phyloP scores from a whole-genome alignment of 2,329 filamentous ascomycete genomes.

The Talaromyces marneffei region DNA sequence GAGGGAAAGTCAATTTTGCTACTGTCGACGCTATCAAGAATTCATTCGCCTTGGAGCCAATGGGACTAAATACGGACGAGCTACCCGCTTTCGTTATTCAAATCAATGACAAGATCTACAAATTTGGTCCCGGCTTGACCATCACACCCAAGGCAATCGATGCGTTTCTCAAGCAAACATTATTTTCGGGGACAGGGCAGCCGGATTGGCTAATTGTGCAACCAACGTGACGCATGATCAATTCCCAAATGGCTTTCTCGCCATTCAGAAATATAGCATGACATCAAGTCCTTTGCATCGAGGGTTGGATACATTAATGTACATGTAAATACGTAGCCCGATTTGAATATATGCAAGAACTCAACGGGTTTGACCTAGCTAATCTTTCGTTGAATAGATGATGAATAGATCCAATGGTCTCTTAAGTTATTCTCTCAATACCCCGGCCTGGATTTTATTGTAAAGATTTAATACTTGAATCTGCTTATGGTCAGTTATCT shows the following conservation, averaged over 20 bases:
- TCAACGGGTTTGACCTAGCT: neutral
- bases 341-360: neutral
- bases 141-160: neutral
- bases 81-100: conserved; percentile 9
- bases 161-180: conserved; percentile 1
- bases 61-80: neutral
- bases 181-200: neutral
- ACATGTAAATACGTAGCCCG: neutral
- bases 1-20: conserved; percentile 9
- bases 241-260: neutral
- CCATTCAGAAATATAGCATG: neutral
- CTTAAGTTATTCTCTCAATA: neutral
- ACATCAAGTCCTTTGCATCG: neutral
- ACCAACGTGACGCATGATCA: neutral
- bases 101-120: conserved; percentile 3
- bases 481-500: no score
- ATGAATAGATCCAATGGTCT: neutral
- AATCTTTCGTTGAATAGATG: neutral
- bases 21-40: conserved; percentile 10
- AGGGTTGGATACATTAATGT: neutral
- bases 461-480: no score
- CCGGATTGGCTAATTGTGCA: neutral
- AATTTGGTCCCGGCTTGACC: neutral
- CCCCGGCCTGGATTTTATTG: no score
- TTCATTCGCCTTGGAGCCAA: conserved; percentile 4